phyloP scores from a whole-genome alignment of 2,329 filamentous ascomycete genomes.

The Curvularia lunata region DNA sequence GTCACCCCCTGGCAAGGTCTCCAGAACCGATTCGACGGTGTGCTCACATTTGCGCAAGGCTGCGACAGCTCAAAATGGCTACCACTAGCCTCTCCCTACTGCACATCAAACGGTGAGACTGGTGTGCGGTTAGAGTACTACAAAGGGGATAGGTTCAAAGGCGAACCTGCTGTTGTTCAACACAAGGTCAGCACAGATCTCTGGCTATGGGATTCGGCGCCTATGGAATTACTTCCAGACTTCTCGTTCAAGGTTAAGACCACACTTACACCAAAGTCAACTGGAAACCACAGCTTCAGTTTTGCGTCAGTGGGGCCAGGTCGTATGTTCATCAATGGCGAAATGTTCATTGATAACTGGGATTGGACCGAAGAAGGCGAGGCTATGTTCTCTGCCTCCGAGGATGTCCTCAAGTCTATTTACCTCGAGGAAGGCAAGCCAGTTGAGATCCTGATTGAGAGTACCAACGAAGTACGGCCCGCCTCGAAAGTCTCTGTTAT shows the following conservation, averaged over 20 bases:
- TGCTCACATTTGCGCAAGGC: slow-evolving; percentile 66
- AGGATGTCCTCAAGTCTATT: slow-evolving; percentile 67
- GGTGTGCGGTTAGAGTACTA: slow-evolving; percentile 71
- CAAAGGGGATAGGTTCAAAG: slow-evolving; percentile 67
- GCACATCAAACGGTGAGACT: slow-evolving; percentile 62
- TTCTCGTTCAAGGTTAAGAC: slow-evolving; percentile 71
- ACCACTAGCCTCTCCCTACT: slow-evolving; percentile 66
- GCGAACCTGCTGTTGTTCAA: slow-evolving; percentile 63
- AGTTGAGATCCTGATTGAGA: slow-evolving; percentile 68
- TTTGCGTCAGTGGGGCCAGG: slow-evolving; percentile 72
- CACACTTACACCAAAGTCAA: slow-evolving; percentile 63
- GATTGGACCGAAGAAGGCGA: slow-evolving; percentile 73
- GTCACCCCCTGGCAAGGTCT: slow-evolving; percentile 70
- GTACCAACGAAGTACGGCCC: slow-evolving; percentile 70
- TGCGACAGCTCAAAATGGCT: slow-evolving; percentile 71
- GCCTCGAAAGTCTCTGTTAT: slow-evolving; percentile 63
- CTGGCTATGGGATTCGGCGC: slow-evolving; percentile 74
- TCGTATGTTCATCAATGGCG: slow-evolving; percentile 65
- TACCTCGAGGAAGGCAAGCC: slow-evolving; percentile 65
- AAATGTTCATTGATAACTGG: slow-evolving; percentile 69
- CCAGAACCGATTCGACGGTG: slow-evolving; percentile 58
- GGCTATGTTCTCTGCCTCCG: slow-evolving; percentile 73
- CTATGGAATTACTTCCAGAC: slow-evolving; percentile 64
- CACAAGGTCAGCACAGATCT: slow-evolving; percentile 69
- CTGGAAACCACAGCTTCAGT: slow-evolving; percentile 69